Conservation (phyloP, 176 grass and related monocot genomes). For the Tuctoria greenei region DNA sequence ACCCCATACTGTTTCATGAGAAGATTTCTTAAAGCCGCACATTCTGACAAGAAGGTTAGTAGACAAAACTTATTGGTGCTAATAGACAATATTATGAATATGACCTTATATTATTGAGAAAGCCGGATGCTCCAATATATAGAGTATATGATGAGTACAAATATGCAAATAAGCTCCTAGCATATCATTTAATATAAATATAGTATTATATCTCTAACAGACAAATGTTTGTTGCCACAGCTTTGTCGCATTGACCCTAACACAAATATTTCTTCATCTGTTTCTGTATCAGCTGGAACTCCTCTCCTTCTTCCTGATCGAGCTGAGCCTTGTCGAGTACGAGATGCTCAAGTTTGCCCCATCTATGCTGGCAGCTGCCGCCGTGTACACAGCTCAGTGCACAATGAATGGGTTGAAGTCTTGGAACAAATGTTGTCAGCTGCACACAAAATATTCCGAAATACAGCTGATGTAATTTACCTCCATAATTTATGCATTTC, state of each 20-base stretch:
- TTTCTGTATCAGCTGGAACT: slow-evolving; percentile 63
- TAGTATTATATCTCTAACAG: no score
- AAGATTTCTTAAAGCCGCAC: slow-evolving; percentile 81
- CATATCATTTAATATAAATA: no score
- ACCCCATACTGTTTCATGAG: slow-evolving; percentile 90
- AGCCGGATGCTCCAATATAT: no score
- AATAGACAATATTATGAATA: no score
- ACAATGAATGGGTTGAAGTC: slow-evolving; percentile 55
- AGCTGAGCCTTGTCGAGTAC: slow-evolving; percentile 75
- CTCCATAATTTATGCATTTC: slow-evolving; percentile 1
- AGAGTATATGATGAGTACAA: no score
- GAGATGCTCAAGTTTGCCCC: slow-evolving; percentile 76
- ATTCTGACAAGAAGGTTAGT: slow-evolving; percentile 81
- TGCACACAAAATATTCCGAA: slow-evolving; percentile 72
- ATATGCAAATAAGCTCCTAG: no score
- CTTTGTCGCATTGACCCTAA: slow-evolving; percentile 25
- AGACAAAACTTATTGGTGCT: no score
- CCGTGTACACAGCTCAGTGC: slow-evolving; percentile 81
- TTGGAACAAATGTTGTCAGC: slow-evolving; percentile 74
- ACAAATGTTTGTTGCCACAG: no score
- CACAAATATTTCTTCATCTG: not conserved
- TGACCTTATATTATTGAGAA: no score
- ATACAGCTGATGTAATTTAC: slow-evolving; percentile 54
- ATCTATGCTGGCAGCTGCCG: slow-evolving; percentile 71
- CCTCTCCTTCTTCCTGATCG: slow-evolving; percentile 77